Conservation (phyloP, 179 eudicot genomes). For the Beta macrorhiza region DNA sequence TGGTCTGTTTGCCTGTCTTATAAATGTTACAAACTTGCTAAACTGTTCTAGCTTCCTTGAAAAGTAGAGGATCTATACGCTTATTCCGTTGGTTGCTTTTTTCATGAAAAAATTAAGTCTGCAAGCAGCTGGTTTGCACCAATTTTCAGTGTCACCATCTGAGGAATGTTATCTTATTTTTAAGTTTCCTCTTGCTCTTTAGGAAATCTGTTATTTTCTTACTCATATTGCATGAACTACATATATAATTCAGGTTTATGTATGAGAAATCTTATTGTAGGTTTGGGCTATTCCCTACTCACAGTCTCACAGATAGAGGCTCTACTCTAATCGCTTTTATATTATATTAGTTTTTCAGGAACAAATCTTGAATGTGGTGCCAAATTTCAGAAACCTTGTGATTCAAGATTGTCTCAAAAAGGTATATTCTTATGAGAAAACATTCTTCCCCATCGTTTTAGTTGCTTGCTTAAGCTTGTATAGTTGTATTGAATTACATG, state of each 20-base stretch:
- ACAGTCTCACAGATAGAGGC: neutral
- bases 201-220: neutral
- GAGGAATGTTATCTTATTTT: neutral
- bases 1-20: neutral
- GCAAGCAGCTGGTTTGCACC: neutral
- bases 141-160: neutral
- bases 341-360: slow-evolving; percentile 67
- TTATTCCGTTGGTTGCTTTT: neutral
- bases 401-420: slow-evolving; percentile 50
- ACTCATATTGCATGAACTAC: neutral
- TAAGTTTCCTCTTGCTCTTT: neutral
- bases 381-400: slow-evolving; percentile 64
- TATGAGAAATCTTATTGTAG: neutral
- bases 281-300: neutral
- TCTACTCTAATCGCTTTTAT: slow-evolving; percentile 15
- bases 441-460: neutral
- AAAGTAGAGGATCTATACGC: neutral
- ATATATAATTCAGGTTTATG: neutral
- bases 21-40: neutral
- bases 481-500: slow-evolving; percentile 9
- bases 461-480: neutral
- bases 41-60: neutral
- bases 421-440: slow-evolving; percentile 35
- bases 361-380: slow-evolving; percentile 69
- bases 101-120: neutral